Evolutionary conservation across 306 rosid genomes (phyloP), one percentile per base, ranked within the genome.

Genomic region (Prinsepia uniflora): DNA sequence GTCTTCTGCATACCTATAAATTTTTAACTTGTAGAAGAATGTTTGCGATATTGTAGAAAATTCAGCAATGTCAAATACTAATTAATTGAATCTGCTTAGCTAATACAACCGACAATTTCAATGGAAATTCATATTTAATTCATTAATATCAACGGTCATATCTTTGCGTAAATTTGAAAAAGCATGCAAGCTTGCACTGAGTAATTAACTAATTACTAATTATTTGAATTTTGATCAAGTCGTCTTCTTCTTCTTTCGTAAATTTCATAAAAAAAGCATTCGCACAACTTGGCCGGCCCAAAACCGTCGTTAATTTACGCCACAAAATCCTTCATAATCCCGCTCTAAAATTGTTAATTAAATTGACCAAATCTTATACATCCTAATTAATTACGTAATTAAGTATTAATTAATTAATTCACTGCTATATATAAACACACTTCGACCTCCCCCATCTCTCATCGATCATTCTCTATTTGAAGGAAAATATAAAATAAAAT

Each of bases 271-370:
- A 71, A 77, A 77, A 70, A n/a, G 67, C 67, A 20, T 70, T 24
- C 30, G 39, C 56, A 40, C 76, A 70, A 70, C 55, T 70, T 70
- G 74, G 65, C 74, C 65, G 74, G 65, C 74, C 65, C 14, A 42
- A 5, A 43, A 70, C 14, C 65, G 30, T 55, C 65, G 74, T 44
- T 17, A 14, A 39, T 15, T 57, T 56, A 70, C 24, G n/a, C 64
- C 73, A 20, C 36, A 10, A n/a, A 30, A 63, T 19, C 54, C 41
- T 65, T 24, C 20, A 15, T 12, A 22, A 65, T 45, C 75, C 58
- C 13, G 46, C 59, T 3, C 9, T 8, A 61, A 30, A 8, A 14
- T 10, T 53, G 1, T 40, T 61, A 6, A 63, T 52, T 7, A 52
- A 52, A n/a, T 50, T 13, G 17, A 20, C 7, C 30, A 24, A n/a